phyloP scores from a whole-genome alignment of 2,329 filamentous ascomycete species.

The Celoporthe dispersa region DNA sequence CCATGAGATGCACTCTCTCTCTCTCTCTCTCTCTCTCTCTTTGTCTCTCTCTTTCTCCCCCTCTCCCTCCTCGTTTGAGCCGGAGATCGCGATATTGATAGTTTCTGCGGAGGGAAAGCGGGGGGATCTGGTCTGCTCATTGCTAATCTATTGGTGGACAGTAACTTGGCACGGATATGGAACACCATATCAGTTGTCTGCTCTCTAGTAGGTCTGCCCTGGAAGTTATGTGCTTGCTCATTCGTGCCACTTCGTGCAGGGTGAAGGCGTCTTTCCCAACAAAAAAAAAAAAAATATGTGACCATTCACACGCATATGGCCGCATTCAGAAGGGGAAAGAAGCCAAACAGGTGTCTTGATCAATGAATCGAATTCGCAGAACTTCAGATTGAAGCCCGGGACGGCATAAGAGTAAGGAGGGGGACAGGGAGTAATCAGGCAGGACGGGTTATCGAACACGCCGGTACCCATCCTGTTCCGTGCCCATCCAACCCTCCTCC shows the following conservation, averaged over 20 bases:
- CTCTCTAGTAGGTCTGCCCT: not conserved
- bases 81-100: not conserved
- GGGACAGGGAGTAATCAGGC: not conserved
- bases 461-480: not conserved
- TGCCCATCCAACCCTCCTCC: constrained; percentile 8
- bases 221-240: not conserved
- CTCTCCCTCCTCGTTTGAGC: too few species aligned
- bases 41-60: too few species aligned
- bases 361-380: constrained; percentile 17
- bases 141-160: not conserved
- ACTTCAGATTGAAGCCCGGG: constrained; percentile 10
- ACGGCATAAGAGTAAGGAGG: constrained; percentile 1
- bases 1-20: too few species aligned
- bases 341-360: not conserved
- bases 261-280: not conserved
- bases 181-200: not conserved
- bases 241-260: not conserved
- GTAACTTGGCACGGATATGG: not conserved
- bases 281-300: too few species aligned
- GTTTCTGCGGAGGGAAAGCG: not conserved
- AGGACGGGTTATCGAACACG: not conserved
- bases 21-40: too few species aligned
- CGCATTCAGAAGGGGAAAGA: not conserved
- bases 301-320: not conserved
- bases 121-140: not conserved